Conservation (phyloP, 495 filamentous ascomycete species). For the Hypoxylon cercidicola region DNA sequence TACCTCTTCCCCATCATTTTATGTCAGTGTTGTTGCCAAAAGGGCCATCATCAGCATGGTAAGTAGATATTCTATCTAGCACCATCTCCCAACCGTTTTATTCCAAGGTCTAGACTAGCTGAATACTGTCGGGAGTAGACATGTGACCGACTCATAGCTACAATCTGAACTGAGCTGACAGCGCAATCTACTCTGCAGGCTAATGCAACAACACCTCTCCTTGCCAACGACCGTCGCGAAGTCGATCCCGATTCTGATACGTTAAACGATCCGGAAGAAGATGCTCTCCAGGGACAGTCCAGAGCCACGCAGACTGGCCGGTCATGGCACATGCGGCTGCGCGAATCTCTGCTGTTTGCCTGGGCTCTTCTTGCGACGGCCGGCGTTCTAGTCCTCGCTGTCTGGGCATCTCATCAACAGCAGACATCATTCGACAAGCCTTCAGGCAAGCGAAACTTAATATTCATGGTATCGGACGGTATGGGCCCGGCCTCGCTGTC, state of each 20-base stretch:
- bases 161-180: constrained; percentile 21
- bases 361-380: constrained; percentile 93
- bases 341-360: constrained; percentile 76
- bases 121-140: neutral
- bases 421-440: constrained; percentile 50
- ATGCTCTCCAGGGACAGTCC: constrained; percentile 38
- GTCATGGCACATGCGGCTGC: constrained; percentile 42
- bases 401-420: constrained; percentile 74
- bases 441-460: constrained; percentile 86
- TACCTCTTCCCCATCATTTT: constrained; percentile 2
- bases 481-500: constrained; percentile 94
- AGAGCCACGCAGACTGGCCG: constrained; percentile 33
- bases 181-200: constrained; percentile 18
- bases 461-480: constrained; percentile 99
- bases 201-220: constrained; percentile 43
- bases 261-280: constrained; percentile 33
- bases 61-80: constrained; percentile 6
- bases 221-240: constrained; percentile 35
- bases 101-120: neutral
- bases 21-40: constrained; percentile 10
- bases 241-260: constrained; percentile 8
- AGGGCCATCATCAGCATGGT: constrained; percentile 32
- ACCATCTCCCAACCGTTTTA: neutral
- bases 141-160: neutral
- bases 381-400: constrained; percentile 76